Evolutionary conservation across 305 asterid genomes (phyloP), one percentile per base, ranked within the genome.

Genomic region (Nicotiana rustica): DNA sequence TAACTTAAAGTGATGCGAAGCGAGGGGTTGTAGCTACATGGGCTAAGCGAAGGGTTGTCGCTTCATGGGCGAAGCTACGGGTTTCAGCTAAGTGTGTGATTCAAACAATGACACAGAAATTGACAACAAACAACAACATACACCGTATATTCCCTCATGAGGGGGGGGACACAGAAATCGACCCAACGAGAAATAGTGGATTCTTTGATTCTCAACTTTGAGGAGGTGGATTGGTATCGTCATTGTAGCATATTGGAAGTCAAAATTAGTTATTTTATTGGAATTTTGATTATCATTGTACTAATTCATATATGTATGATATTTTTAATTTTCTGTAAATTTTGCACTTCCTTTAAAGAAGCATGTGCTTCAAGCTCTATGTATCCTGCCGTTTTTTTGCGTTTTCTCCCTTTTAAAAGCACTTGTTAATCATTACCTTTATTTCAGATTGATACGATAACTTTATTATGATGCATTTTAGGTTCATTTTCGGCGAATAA

Each of bases 401-500:
- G 41, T 47, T 44, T 19, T 47, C 47, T 21, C 38, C 1, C 61
- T 71, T 44, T 47, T 19, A 47, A 47, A 36, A 49, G 12, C 18
- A 3, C 38, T 47, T 9, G 44, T 1, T 75, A 49, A 75, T 52
- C 44, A 61, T 56, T 57, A 21, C 70, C 86, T 84, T 81, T 80
- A 36, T 83, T 17, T 73, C 29, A 17, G 59, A 52, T 25, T 18
- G 56, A n/a, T 44, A 3, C 55, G 29, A 0, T 67, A 66, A 67
- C 67, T 52, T 67, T 44, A 41, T 70, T 80, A 66, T 80, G 67
- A 69, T 70, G 18, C 56, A 57, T 86, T 47, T 66, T 83, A 96
- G 98, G 99, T 96, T 88, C 99, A 96, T 89, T 96, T 96, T 83
- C 93, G 99, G 67, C 96, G 99, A 82, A 96, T 96, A 86, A 93